A percentile compares a stretch with the other conserved stretches of the same genome.
These are phyloP conservation scores for Chrysoporthe cubensis DNA, from an alignment of 2,329 filamentous ascomycete genomes.

Conservation along the genomic window DNA sequence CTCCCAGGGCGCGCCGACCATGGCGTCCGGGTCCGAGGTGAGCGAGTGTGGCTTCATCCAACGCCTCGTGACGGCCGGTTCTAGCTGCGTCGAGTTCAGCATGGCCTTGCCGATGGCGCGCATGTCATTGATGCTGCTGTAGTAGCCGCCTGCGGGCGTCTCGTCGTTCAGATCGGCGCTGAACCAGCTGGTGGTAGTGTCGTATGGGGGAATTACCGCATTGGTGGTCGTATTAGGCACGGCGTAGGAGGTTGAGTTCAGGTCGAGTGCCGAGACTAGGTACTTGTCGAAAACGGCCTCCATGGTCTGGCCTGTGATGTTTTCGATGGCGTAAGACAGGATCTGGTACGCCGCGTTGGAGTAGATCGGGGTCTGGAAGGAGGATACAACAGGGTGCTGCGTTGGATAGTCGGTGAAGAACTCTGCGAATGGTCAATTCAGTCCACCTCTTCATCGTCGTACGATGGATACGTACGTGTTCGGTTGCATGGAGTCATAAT, in stretches of 20 bases:
- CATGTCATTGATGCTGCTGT: slow-evolving; percentile 47
- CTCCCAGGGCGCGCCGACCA: slow-evolving; percentile 48
- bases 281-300: slow-evolving; percentile 36
- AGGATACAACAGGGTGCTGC: slow-evolving; percentile 40
- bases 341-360: slow-evolving; percentile 44
- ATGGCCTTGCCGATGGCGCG: slow-evolving; percentile 48
- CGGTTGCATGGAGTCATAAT: slow-evolving; percentile 28
- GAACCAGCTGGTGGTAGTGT: slow-evolving; percentile 32
- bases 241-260: slow-evolving; percentile 37
- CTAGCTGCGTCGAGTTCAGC: slow-evolving; percentile 42
- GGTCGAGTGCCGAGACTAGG: slow-evolving; percentile 38
- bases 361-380: slow-evolving; percentile 40
- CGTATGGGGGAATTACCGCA: slow-evolving; percentile 31
- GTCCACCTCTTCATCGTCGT: not conserved
- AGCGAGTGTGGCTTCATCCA: slow-evolving; percentile 49
- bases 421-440: slow-evolving; percentile 17
- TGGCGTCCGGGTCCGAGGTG: slow-evolving; percentile 42
- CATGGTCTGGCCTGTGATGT: slow-evolving; percentile 42
- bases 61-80: slow-evolving; percentile 41
- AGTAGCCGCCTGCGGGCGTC: slow-evolving; percentile 45
- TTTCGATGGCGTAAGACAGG: slow-evolving; percentile 44
- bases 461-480: not conserved
- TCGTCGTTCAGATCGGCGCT: slow-evolving; percentile 34
- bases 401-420: slow-evolving; percentile 36
- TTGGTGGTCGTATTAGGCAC: slow-evolving; percentile 28